These are phyloP conservation scores for Backusella mclennaniae DNA, from an alignment of 192 early-diverging fungal genomes.

Conservation along the genomic window DNA sequence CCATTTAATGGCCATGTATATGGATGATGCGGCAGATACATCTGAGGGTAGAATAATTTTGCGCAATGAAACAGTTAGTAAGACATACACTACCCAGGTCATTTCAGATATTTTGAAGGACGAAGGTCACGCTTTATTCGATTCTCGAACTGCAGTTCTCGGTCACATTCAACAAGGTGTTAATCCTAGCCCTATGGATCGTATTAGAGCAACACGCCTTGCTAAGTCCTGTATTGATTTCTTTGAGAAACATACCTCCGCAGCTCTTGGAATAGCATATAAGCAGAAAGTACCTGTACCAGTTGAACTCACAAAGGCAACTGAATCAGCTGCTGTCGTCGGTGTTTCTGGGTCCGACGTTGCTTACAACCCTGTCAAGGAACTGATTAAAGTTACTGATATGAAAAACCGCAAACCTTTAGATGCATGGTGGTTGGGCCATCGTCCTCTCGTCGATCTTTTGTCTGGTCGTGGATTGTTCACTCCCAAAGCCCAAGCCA, in stretches of 20 bases:
- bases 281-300: constrained; percentile 41
- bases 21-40: constrained; percentile 64
- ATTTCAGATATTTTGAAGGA: constrained; percentile 83
- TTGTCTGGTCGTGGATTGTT: constrained; percentile 54
- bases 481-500: constrained; percentile 12
- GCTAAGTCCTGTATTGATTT: constrained; percentile 83
- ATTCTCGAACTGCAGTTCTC: constrained; percentile 85
- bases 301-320: constrained; percentile 55
- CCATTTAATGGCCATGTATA: constrained; percentile 75
- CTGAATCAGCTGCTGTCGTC: constrained; percentile 71
- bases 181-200: constrained; percentile 88
- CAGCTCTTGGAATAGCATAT: constrained; percentile 38
- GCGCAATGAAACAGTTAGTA: constrained; percentile 69
- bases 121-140: constrained; percentile 86
- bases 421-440: constrained; percentile 67
- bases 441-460: constrained; percentile 60
- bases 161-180: constrained; percentile 97
- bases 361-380: constrained; percentile 66
- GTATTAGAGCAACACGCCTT: constrained; percentile 84
- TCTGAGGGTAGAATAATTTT: constrained; percentile 88
- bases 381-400: constrained; percentile 70
- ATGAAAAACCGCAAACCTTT: constrained; percentile 72
- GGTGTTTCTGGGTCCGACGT: constrained; percentile 82
- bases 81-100: constrained; percentile 88
- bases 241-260: constrained; percentile 64